Base-by-base conservation (phyloP, 140 eudicot genomes). In the Bidens hawaiensis region DNA sequence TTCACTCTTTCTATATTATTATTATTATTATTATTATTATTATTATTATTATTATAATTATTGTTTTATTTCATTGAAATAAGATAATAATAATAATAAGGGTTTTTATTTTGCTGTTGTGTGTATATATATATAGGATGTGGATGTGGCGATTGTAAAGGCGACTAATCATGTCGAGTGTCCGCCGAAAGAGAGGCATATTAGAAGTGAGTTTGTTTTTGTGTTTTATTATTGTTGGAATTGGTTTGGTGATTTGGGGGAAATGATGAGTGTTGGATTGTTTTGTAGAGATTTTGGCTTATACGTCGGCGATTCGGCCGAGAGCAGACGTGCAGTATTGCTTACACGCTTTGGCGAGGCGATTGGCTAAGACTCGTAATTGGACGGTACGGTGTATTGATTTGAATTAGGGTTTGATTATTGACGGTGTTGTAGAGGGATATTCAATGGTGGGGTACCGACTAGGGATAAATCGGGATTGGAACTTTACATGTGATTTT, bases 161-260 rank as follows among this genome's bases (percentile, higher is more conserved):
- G 64, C 64, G 1, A 58, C 64, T 58, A 58, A 58, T 58, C 64
- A 58, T 58, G 46, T 58, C 33, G 64, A 58, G 46, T 58, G 45
- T 5, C 64, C 64, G 1, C 64, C 64, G 0, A 58, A 58, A 58
- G 64, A 58, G 24, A 30, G 64, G 19, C 46, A 58, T 6, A 58
- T 58, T 27, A 58, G 46, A 33, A 58, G 64, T 58, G 47, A 58
- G 64, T 33, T 34, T 36, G 4, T 2, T 30, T 30, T 30, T 30
- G 4, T 30, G 4, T 30, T 30, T 30, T 0, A 9, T 38, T 11
- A 11, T 10, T 38, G 45, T 38, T 14, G 59, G 59, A 16, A 5
- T 7, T 55, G 33, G 26, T 57, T 31, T 16, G n/a, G n/a, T n/a
- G n/a, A 57, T 57, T 17, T 33, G 17, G 28, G 60, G 64, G 43